These are phyloP conservation scores for Actinidia arguta DNA, from an alignment of 179 eudicot species.

Conservation along the genomic window DNA sequence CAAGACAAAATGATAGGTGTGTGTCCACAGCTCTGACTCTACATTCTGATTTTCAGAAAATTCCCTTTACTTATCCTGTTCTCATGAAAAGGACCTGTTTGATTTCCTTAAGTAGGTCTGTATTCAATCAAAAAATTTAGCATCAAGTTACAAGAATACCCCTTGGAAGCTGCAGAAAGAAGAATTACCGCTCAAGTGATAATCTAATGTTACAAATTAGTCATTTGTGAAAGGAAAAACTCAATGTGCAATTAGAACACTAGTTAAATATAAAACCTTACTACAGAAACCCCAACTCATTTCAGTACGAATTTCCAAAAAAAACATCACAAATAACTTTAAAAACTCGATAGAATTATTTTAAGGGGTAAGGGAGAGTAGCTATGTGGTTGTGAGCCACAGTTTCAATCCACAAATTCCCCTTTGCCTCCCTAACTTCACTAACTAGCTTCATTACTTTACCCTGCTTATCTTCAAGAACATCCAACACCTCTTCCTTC, in stretches of 20 bases:
- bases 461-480: conserved; percentile 79
- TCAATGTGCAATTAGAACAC: not conserved
- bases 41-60: too few relatives aligned
- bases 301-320: not conserved
- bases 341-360: not conserved
- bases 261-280: not conserved
- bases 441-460: conserved; percentile 84
- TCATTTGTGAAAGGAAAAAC: too few relatives aligned
- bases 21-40: too few relatives aligned
- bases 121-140: too few relatives aligned
- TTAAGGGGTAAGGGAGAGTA: conserved; percentile 67
- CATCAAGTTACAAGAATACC: too few relatives aligned
- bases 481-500: conserved; percentile 70
- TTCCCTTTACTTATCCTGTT: too few relatives aligned
- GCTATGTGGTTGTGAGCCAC: conserved; percentile 99
- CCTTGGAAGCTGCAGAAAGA: too few relatives aligned
- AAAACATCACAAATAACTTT: not conserved
- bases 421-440: conserved; percentile 80
- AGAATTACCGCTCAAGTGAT: too few relatives aligned
- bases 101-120: too few relatives aligned
- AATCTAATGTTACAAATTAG: too few relatives aligned
- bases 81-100: too few relatives aligned
- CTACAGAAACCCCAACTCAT: not conserved
- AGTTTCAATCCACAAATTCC: conserved; percentile 96
- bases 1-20: too few relatives aligned